Evolutionary conservation across 768 basidiomycete genomes (phyloP).

Genomic region (Hygrophorus pudorinus): DNA sequence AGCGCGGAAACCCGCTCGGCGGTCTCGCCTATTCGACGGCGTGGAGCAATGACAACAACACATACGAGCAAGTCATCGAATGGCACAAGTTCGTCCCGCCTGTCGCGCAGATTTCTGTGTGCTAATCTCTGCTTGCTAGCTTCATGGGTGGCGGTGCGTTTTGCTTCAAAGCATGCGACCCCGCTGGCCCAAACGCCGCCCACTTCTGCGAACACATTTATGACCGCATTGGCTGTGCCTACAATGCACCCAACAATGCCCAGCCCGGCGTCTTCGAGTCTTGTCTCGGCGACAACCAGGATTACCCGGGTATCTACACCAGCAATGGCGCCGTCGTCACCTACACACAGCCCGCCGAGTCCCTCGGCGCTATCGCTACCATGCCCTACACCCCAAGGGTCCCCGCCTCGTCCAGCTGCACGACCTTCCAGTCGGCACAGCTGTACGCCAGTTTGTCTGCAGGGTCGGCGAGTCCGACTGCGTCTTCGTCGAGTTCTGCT

Average conservation of each 20-base stretch:
- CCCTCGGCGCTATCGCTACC: slow-evolving; percentile 4
- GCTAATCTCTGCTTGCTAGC: slow-evolving; percentile 23
- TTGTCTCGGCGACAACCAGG: slow-evolving; percentile 44
- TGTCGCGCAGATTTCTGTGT: too few species aligned
- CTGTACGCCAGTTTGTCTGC: slow-evolving; percentile 5
- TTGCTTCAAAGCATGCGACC: slow-evolving; percentile 56
- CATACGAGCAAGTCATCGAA: slow-evolving; percentile 34
- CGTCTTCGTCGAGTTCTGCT: neutral
- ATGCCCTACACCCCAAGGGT: slow-evolving; percentile 9
- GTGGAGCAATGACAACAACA: slow-evolving; percentile 14
- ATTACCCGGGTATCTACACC: slow-evolving; percentile 26
- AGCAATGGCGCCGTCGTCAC: slow-evolving; percentile 15
- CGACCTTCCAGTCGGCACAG: slow-evolving; percentile 5
- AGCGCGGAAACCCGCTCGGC: slow-evolving; percentile 37
- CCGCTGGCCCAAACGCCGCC: slow-evolving; percentile 28
- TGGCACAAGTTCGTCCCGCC: slow-evolving; percentile 43
- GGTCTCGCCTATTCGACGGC: slow-evolving; percentile 60
- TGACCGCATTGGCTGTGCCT: slow-evolving; percentile 51
- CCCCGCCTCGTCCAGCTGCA: slow-evolving; percentile 10
- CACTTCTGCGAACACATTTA: slow-evolving; percentile 50
- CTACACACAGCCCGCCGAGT: slow-evolving; percentile 10
- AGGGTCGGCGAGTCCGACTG: neutral
- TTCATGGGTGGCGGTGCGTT: slow-evolving; percentile 46
- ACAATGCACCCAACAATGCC: slow-evolving; percentile 52
- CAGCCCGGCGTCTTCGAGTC: slow-evolving; percentile 38